phyloP scores from a whole-genome alignment of 345 rosid species.

The Citrus reticulata region DNA sequence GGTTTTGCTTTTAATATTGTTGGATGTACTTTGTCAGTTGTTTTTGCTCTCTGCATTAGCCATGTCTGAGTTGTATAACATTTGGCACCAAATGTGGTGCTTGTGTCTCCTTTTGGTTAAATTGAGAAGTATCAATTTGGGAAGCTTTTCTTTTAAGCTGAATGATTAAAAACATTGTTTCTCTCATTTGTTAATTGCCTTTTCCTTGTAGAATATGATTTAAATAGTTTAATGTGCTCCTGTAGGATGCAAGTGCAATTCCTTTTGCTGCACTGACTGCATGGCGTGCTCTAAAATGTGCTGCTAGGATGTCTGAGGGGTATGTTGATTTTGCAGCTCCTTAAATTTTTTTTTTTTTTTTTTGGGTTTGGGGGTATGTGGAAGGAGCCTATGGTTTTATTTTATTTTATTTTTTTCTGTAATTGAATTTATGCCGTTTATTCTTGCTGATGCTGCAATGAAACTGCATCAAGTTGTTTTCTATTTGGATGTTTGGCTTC shows the following conservation, averaged over 20 bases:
- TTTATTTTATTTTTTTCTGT: background rate
- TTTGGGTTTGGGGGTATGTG: too few relatives aligned
- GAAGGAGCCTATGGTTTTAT: too few relatives aligned
- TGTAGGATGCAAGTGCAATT: conserved; percentile 88
- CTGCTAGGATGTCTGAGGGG: conserved; percentile 92
- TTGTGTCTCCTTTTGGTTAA: background rate
- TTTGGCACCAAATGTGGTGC: background rate
- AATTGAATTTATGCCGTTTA: background rate
- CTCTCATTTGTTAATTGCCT: background rate
- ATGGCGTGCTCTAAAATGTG: conserved; percentile 88
- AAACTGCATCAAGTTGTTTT: background rate
- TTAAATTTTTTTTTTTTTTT: background rate
- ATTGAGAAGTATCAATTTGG: background rate
- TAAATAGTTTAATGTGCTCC: conserved; percentile 9
- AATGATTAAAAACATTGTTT: background rate
- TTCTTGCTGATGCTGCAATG: background rate
- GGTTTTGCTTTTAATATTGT: background rate
- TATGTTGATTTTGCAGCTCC: conserved; percentile 29
- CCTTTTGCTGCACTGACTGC: conserved; percentile 98
- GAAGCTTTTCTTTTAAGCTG: too few relatives aligned
- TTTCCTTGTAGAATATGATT: conserved; percentile 1
- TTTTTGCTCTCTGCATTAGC: background rate
- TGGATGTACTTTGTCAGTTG: background rate
- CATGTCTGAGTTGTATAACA: background rate
- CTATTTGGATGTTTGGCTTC: background rate